Base-by-base conservation (phyloP, 495 filamentous ascomycete species). In the Cryomyces minteri region DNA sequence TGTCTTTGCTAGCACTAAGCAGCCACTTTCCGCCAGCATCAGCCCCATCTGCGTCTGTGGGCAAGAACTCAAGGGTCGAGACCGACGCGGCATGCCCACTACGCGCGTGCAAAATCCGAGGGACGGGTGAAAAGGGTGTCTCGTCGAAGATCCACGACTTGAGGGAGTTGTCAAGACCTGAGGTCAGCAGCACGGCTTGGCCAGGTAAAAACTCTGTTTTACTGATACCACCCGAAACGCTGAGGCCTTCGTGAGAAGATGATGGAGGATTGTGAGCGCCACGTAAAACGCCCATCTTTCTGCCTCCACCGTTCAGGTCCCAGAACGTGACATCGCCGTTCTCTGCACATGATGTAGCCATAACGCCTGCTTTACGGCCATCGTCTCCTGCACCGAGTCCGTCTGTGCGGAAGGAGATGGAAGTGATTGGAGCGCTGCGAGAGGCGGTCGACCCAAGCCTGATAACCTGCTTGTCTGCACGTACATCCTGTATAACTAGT, bases 131-230 rank as follows among this genome's bases (percentile, higher is more conserved):
- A 58, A 87, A 88, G 4, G 84, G 84, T 3, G 77, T 77, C 48
- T 88, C 77, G 55, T 94, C 85, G 51, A 95, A 92, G 48, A 94
- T 88, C 88, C 88, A 95, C 4, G 81, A 85, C 58, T 84, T 93
- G 37, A 99, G 65, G 32, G 85, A 82, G 59, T 99, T 99, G 59
- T 99, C 90, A 32, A 82, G 70, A 28, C 87, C 92, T 47, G 82
- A 85, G 4, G 87, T 93, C 31, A 95, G 70, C 31, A 99, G 70
- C 1, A 95, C 77, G 11, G 84, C 82, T 57, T 96, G 92, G 3
- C 87, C 88, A n/a, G 80, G 64, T 14, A 99, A 66, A 55, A 96
- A 99, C 55, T 96, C 84, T 30, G 90, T 63, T 49, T 81, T 84
- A 58, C 77, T 90, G 9, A 81, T 67, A 31, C 76, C 76, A 34